Evolutionary conservation across 768 basidiomycete species (phyloP).

Genomic region (Mycena sanguinolenta): DNA sequence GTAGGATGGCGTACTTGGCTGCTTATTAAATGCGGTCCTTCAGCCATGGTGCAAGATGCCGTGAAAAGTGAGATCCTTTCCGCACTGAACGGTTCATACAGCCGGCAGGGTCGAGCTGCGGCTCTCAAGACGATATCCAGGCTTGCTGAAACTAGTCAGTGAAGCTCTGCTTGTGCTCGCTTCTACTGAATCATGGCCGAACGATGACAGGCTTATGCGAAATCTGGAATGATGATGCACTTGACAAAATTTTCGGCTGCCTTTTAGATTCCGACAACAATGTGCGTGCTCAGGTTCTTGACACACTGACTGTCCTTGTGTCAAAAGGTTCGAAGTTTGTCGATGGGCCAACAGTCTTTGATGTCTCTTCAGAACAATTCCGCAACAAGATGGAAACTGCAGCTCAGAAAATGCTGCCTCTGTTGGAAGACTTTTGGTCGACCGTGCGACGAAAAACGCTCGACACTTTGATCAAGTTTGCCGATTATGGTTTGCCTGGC

Average conservation of each 20-base stretch:
- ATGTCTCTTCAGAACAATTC: background rate
- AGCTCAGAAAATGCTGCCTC: background rate
- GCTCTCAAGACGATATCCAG: background rate
- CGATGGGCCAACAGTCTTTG: background rate
- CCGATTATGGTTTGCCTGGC: background rate
- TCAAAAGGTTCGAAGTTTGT: background rate
- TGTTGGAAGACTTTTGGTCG: background rate
- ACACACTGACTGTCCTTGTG: background rate
- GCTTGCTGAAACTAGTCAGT: background rate
- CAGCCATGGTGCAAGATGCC: background rate
- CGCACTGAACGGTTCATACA: background rate
- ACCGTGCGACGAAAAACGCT: background rate
- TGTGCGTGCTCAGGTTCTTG: constrained; percentile 1
- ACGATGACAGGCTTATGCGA: background rate
- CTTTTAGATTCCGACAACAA: background rate
- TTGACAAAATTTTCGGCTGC: background rate
- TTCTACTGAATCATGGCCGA: background rate
- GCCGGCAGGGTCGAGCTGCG: background rate
- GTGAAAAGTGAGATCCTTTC: background rate
- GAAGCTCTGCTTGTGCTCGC: background rate
- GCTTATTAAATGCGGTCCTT: background rate
- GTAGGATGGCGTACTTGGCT: background rate
- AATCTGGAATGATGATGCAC: background rate
- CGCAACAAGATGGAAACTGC: background rate
- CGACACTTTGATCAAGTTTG: background rate